phyloP scores from a whole-genome alignment of 2,329 filamentous ascomycete genomes.

The Pseudogymnoascus sp. region DNA sequence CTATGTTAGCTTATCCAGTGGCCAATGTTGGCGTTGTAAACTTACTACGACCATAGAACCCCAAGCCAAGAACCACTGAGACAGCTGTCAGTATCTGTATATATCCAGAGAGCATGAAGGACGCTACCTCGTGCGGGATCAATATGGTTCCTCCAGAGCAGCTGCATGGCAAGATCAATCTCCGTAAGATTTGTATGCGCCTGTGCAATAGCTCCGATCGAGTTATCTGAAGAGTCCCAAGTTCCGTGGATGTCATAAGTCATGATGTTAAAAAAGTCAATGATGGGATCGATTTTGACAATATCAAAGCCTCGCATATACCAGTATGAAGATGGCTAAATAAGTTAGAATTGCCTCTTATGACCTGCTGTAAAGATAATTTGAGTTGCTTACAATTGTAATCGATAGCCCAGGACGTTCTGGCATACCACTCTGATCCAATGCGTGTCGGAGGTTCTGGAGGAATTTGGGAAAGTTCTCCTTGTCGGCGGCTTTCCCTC shows the following conservation, averaged over 20 bases:
- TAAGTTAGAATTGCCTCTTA: constrained; percentile 2
- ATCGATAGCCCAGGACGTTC: background rate
- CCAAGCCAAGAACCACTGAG: background rate
- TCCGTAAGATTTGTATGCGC: constrained; percentile 41
- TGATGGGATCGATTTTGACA: constrained; percentile 13
- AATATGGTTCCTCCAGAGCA: constrained; percentile 40
- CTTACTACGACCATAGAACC: constrained; percentile 35
- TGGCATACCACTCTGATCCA: background rate
- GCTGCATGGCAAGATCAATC: constrained; percentile 34
- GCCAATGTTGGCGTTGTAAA: background rate
- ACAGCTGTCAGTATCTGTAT: background rate
- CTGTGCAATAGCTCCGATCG: constrained; percentile 29
- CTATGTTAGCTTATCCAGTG: background rate
- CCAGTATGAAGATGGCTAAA: constrained; percentile 21
- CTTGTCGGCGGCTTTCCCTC: constrained; percentile 31
- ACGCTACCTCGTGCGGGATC: constrained; percentile 35
- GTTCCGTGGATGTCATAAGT: constrained; percentile 28
- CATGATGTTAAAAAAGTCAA: constrained; percentile 27
- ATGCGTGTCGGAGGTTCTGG: constrained; percentile 3
- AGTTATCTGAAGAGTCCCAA: constrained; percentile 33
- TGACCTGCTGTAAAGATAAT: background rate
- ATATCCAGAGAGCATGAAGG: constrained; percentile 28
- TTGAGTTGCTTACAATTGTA: background rate
- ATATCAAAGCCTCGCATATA: constrained; percentile 27
- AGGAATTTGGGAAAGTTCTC: constrained; percentile 27